A percentile compares a stretch with the other conserved stretches of the same genome.
phyloP scores from a whole-genome alignment of 2,329 filamentous ascomycete species.

The Chaetomium sp. region DNA sequence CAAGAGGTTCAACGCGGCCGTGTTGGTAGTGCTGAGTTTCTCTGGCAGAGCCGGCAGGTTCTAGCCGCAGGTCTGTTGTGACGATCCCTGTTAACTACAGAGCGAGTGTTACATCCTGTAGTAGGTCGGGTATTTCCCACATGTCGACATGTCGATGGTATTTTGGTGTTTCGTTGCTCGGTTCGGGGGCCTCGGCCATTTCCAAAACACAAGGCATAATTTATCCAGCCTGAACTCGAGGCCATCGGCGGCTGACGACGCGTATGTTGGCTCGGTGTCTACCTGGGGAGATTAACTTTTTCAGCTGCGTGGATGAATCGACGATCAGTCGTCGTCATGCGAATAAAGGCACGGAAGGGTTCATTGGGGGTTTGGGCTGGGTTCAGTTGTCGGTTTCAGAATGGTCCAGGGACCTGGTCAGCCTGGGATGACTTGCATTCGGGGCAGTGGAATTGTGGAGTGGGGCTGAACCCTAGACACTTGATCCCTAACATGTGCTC shows the following conservation, averaged over 20 bases:
- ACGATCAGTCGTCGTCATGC: neutral
- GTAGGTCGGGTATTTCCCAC: neutral
- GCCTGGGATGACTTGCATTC: neutral
- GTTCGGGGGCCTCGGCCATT: neutral
- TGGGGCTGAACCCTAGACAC: neutral
- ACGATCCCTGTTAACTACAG: neutral
- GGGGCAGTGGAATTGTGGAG: neutral
- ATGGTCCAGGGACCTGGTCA: neutral
- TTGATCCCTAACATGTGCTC: neutral
- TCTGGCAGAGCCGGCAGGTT: too few species aligned
- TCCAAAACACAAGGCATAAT: neutral
- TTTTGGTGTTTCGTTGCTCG: constrained; percentile 5
- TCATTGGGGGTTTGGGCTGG: neutral
- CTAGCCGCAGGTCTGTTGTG: too few species aligned
- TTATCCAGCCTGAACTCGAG: neutral
- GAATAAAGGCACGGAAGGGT: neutral
- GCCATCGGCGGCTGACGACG: neutral
- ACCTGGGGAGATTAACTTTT: neutral
- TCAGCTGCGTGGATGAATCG: neutral
- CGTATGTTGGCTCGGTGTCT: neutral
- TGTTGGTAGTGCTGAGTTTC: neutral
- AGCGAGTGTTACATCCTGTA: neutral
- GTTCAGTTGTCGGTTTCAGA: neutral
- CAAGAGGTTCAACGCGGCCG: neutral
- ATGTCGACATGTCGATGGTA: neutral